Conservation (phyloP, 2,329 filamentous ascomycete genomes). For the Trichoderma atrobrunneum region DNA sequence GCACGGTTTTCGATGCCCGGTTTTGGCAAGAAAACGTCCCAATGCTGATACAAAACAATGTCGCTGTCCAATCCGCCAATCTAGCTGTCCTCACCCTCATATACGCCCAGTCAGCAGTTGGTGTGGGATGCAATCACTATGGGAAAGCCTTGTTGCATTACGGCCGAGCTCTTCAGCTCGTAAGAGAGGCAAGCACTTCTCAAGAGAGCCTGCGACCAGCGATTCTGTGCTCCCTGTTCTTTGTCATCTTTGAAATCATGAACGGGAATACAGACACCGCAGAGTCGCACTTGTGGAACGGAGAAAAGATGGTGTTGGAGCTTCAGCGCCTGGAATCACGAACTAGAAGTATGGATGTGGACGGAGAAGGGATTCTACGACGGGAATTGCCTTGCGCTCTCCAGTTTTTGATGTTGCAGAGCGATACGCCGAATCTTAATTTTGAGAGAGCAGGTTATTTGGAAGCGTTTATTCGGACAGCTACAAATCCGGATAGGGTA, state of each 20-base stretch:
- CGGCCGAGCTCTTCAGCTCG: slow-evolving; percentile 32
- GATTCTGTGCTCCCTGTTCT: slow-evolving; percentile 37
- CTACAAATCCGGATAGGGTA: slow-evolving; percentile 5
- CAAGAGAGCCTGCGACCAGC: slow-evolving; percentile 28
- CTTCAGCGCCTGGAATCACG: slow-evolving; percentile 23
- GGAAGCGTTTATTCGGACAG: slow-evolving; percentile 9
- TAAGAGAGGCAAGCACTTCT: slow-evolving; percentile 24
- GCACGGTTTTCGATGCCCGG: slow-evolving; percentile 29
- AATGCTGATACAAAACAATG: slow-evolving; percentile 32
- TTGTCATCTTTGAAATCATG: slow-evolving; percentile 38
- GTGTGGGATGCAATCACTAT: slow-evolving; percentile 28
- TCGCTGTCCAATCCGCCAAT: slow-evolving; percentile 37
- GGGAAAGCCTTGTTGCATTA: slow-evolving; percentile 34
- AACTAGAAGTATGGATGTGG: not conserved
- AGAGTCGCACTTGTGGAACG: slow-evolving; percentile 36
- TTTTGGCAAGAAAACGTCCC: slow-evolving; percentile 39
- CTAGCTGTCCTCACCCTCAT: slow-evolving; percentile 37
- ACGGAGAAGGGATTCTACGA: slow-evolving; percentile 13
- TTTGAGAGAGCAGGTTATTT: slow-evolving; percentile 7
- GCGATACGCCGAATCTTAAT: slow-evolving; percentile 7
- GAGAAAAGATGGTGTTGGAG: slow-evolving; percentile 37
- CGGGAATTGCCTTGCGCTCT: slow-evolving; percentile 24
- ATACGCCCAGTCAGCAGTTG: slow-evolving; percentile 24
- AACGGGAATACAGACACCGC: slow-evolving; percentile 37
- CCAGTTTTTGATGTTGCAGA: slow-evolving; percentile 25